Percentiles rank a stretch among this genome's conserved stretches.
These are phyloP conservation scores for Beauveria varroae DNA, from an alignment of 2,329 filamentous ascomycete genomes.

Conservation along the genomic window DNA sequence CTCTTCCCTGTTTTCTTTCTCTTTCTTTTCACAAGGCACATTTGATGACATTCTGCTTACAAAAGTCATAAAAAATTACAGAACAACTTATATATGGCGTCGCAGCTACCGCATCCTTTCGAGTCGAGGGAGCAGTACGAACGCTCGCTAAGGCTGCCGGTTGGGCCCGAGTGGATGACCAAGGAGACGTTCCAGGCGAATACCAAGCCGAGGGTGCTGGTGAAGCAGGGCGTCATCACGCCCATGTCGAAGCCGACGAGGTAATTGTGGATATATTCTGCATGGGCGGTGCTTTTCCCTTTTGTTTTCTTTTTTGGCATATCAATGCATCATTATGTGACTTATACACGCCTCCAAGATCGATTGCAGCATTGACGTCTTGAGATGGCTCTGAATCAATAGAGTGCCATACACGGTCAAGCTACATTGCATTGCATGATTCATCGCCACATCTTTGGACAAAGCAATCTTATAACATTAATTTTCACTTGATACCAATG, in stretches of 20 bases:
- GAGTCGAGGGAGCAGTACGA: slow-evolving; percentile 88
- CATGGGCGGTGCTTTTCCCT: neutral
- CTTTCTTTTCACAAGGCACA: neutral
- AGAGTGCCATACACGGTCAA: neutral
- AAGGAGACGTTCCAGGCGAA: slow-evolving; percentile 87
- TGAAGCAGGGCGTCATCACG: slow-evolving; percentile 85
- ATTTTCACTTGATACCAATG: neutral
- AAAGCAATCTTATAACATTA: neutral
- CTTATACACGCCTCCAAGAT: too few relatives aligned
- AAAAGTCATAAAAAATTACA: slow-evolving; percentile 23
- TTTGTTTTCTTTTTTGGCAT: neutral
- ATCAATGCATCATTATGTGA: neutral
- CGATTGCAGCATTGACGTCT: neutral
- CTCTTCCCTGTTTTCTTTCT: neutral
- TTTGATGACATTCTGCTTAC: slow-evolving; percentile 12
- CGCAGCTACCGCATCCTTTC: slow-evolving; percentile 79
- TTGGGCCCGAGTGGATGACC: slow-evolving; percentile 94
- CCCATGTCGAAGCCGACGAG: slow-evolving; percentile 72
- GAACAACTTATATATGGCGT: slow-evolving; percentile 83
- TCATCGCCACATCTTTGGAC: too few relatives aligned
- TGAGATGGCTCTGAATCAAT: neutral
- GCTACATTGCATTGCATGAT: neutral
- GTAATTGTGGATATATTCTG: slow-evolving; percentile 15
- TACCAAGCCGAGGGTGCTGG: slow-evolving; percentile 80
- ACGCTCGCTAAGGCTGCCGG: slow-evolving; percentile 72